phyloP scores from a whole-genome alignment of 202 grass and related monocot species.

The Dendrocalamus latiflorus region DNA sequence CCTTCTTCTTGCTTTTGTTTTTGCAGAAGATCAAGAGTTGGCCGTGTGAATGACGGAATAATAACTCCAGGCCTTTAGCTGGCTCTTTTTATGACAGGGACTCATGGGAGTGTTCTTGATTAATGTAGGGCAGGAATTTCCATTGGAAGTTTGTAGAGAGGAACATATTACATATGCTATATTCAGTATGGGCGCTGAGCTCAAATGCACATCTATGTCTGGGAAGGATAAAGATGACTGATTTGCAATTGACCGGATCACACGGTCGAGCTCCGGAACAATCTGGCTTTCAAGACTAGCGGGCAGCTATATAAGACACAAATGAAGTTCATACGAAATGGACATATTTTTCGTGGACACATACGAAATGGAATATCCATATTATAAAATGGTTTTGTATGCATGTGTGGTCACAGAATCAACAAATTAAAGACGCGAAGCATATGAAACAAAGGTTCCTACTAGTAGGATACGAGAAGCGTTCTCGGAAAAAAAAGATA shows the following conservation, averaged over 20 bases:
- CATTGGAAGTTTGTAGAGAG: neutral
- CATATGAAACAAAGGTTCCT: too few relatives aligned
- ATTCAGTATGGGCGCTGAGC: neutral
- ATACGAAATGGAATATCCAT: neutral
- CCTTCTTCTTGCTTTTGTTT: neutral
- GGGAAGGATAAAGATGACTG: neutral
- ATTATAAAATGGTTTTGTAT: neutral
- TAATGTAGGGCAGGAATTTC: neutral
- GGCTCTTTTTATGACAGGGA: slow-evolving; percentile 3
- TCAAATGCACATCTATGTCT: neutral
- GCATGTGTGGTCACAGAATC: too few relatives aligned
- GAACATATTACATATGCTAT: neutral
- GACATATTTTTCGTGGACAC: too few relatives aligned
- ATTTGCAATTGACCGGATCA: neutral
- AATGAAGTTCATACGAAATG: neutral
- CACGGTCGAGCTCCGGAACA: neutral
- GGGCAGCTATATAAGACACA: neutral
- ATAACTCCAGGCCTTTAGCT: neutral
- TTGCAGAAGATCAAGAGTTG: neutral
- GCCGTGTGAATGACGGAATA: slow-evolving; percentile 8
- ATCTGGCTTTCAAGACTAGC: neutral
- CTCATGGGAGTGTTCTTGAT: slow-evolving; percentile 12
- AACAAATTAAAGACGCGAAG: too few relatives aligned
- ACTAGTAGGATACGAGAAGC: too few relatives aligned
- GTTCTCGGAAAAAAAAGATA: too few relatives aligned